Evolutionary conservation across 257 asterid genomes (phyloP).

Genomic region (Solanum dulcamara): DNA sequence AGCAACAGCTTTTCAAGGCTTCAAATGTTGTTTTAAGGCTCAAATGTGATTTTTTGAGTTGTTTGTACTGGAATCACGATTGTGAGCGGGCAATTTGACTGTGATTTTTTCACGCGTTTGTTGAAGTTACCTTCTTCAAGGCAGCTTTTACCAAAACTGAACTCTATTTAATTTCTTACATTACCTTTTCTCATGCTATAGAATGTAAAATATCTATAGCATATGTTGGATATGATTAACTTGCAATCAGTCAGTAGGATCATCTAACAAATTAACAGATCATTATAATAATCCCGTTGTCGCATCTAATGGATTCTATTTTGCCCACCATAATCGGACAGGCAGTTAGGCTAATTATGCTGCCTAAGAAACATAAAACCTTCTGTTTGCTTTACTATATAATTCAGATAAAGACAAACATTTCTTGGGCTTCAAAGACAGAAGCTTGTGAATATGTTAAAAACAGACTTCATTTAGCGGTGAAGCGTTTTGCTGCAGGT

Average conservation of each 20-base stretch:
- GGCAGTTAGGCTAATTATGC: not conserved
- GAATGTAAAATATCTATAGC: not conserved
- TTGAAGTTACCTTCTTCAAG: not conserved
- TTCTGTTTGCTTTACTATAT: not conserved
- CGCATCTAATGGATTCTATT: not conserved
- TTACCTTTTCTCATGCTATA: not conserved
- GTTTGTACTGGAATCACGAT: not conserved
- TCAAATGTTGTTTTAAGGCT: not conserved
- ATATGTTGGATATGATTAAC: not conserved
- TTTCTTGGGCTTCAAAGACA: not conserved
- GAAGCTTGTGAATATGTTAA: not conserved
- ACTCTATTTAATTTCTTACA: not conserved
- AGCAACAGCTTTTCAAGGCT: not conserved
- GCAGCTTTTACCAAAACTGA: not conserved
- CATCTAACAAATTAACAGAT: not conserved
- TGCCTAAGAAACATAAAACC: not conserved
- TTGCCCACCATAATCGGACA: not conserved
- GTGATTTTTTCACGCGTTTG: not conserved
- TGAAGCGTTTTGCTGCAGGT: conserved; percentile 28
- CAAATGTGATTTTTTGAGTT: not conserved
- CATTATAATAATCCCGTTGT: not conserved
- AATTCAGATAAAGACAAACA: not conserved
- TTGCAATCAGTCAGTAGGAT: not conserved
- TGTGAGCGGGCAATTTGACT: not conserved
- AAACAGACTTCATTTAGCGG: conserved; percentile 9